phyloP scores from a whole-genome alignment of 129 eudicot genomes.

The Chrysanthemum makinoi region DNA sequence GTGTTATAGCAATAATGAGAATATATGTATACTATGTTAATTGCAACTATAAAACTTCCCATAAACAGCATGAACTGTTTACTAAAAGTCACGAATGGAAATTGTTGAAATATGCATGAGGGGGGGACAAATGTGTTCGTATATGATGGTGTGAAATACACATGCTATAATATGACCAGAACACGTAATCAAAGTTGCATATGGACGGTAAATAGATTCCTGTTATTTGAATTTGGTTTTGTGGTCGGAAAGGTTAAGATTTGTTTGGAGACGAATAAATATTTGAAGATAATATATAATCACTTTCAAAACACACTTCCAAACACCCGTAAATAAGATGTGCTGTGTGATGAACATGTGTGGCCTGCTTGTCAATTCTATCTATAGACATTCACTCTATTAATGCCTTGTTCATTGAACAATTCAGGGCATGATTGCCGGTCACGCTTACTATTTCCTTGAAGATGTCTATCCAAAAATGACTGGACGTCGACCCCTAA shows the following conservation, averaged over 20 bases:
- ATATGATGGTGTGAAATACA: too few species aligned
- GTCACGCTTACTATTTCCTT: slow-evolving; percentile 93
- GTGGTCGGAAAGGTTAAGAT: neutral
- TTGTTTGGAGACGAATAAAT: too few species aligned
- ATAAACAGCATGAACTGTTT: neutral
- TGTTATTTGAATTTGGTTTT: neutral
- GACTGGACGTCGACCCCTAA: slow-evolving; percentile 88
- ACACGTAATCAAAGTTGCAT: too few species aligned
- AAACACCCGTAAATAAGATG: too few species aligned
- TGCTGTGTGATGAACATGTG: neutral
- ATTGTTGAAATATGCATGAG: neutral
- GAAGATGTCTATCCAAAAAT: slow-evolving; percentile 91
- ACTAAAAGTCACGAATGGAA: neutral
- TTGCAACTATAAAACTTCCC: slow-evolving; percentile 2
- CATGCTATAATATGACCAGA: too few species aligned
- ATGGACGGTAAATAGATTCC: neutral
- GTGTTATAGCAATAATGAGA: neutral
- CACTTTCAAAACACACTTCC: too few species aligned
- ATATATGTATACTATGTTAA: neutral
- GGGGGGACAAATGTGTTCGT: neutral
- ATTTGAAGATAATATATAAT: too few species aligned
- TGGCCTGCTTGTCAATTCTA: neutral
- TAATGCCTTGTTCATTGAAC: neutral
- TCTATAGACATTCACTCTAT: neutral
- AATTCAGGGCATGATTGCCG: slow-evolving; percentile 91